Evolutionary conservation across 345 rosid genomes (phyloP), one percentile per base, ranked within the genome.

Genomic region (Populus nigra): DNA sequence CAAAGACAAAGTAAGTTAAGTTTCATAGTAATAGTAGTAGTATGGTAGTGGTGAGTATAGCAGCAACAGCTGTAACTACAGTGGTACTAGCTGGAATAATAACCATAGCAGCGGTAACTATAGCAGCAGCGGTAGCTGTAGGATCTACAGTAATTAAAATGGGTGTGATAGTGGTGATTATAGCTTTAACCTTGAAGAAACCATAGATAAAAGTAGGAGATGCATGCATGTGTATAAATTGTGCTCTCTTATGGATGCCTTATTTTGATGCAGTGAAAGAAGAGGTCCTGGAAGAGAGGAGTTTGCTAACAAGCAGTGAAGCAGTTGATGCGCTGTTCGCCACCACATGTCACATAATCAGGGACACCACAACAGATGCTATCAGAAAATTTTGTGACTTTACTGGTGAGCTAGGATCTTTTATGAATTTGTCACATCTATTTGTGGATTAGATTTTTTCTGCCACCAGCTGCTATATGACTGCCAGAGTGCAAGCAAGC

Each of bases 271-370:
- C 79, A 87, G 91, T 76, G 39, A 82, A 73, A 82, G 91, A 80
- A 45, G 86, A 82, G 68, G 70, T 74, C 63, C 72, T 43, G 9
- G 91, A 85, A 85, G 91, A 84, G 76, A 85, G 78, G 47, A 87
- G 85, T 81, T 89, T 85, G 8, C 68, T 88, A 76, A 85, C 92
- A 43, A 83, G 82, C 73, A 79, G 73, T 77, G 98, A 93, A 87
- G 92, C 91, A 72, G 85, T 91, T 57, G 92, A 92, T 80, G 98
- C 92, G 72, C 89, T 95, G 68, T 93, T 95, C 85, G 82, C 87
- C 25, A 92, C 98, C 79, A 91, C 99, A 70, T 89, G 91, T 62
- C 82, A 86, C 84, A 82, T 90, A 80, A 91, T 95, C 68, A 83
- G 79, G 85, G 97, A 95, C 65, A 86, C 96, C 78, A 81, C 90